phyloP scores from a whole-genome alignment of 2,329 filamentous ascomycete species.

The Metarhizium anisopliae region DNA sequence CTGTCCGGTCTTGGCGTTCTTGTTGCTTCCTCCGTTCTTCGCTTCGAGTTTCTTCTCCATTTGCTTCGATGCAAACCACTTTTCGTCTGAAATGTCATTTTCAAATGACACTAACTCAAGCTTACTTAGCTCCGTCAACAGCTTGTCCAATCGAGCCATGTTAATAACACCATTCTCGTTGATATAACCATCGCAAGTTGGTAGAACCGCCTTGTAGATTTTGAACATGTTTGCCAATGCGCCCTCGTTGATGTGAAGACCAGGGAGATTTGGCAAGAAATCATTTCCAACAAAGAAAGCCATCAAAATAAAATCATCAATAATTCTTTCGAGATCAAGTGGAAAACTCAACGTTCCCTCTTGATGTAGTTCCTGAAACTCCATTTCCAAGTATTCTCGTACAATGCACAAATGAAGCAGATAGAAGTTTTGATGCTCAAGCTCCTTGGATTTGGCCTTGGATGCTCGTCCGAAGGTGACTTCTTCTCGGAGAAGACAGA shows the following conservation, averaged over 20 bases:
- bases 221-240: slow-evolving; percentile 95
- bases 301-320: slow-evolving; percentile 99
- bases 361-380: slow-evolving; percentile 86
- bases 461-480: slow-evolving; percentile 90
- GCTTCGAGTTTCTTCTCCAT: slow-evolving; percentile 53
- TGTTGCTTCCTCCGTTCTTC: slow-evolving; percentile 48
- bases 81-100: slow-evolving; percentile 75
- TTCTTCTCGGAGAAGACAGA: slow-evolving; percentile 92
- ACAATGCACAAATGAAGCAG: slow-evolving; percentile 96
- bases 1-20: slow-evolving; percentile 45
- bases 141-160: slow-evolving; percentile 63
- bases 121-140: slow-evolving; percentile 77
- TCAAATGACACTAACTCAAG: slow-evolving; percentile 93
- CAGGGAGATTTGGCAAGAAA: slow-evolving; percentile 93
- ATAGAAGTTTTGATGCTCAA: slow-evolving; percentile 98
- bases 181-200: slow-evolving; percentile 84
- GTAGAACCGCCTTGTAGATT: slow-evolving; percentile 85
- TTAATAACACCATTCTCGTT: slow-evolving; percentile 94
- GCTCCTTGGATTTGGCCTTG: slow-evolving; percentile 84
- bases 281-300: slow-evolving; percentile 99
- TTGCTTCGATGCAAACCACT: slow-evolving; percentile 86
- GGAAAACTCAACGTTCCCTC: slow-evolving; percentile 62
- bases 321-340: slow-evolving; percentile 91
- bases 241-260: slow-evolving; percentile 96
- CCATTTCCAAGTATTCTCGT: slow-evolving; percentile 89